phyloP scores from a whole-genome alignment of 2,329 filamentous ascomycete species.

The Reticulascus tulasneorum region DNA sequence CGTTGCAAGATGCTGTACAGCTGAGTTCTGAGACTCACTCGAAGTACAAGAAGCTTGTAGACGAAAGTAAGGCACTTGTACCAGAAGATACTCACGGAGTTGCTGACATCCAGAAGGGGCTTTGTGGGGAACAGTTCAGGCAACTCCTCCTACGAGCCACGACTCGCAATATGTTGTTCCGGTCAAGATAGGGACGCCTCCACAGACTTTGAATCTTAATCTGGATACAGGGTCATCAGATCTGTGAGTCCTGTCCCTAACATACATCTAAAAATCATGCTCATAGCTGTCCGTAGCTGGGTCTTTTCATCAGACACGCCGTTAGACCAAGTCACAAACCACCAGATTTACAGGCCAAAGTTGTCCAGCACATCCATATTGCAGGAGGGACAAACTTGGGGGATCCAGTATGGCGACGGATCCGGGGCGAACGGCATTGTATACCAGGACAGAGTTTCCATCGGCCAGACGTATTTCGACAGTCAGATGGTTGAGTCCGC shows the following conservation, averaged over 20 bases:
- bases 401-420: slow-evolving; percentile 28
- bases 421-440: slow-evolving; percentile 25
- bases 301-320: slow-evolving; percentile 27
- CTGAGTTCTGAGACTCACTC: too few species aligned
- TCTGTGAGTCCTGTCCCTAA: too few species aligned
- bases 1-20: too few species aligned
- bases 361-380: slow-evolving; percentile 22
- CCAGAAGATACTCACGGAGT: too few species aligned
- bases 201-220: slow-evolving; percentile 37
- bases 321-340: slow-evolving; percentile 18
- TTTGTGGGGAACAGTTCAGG: too few species aligned
- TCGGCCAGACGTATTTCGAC: slow-evolving; percentile 23
- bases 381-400: slow-evolving; percentile 22
- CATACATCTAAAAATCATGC: too few species aligned
- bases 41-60: too few species aligned
- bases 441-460: slow-evolving; percentile 25
- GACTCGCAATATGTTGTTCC: slow-evolving; percentile 36
- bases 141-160: too few species aligned
- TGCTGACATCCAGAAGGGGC: too few species aligned
- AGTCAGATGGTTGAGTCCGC: slow-evolving; percentile 27
- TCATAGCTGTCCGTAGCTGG: too few species aligned
- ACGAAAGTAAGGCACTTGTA: too few species aligned
- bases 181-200: slow-evolving; percentile 38
- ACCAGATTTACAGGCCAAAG: slow-evolving; percentile 24
- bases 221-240: slow-evolving; percentile 45